Base-by-base conservation (phyloP, 2,329 filamentous ascomycete genomes). In the Penicillium sp. region DNA sequence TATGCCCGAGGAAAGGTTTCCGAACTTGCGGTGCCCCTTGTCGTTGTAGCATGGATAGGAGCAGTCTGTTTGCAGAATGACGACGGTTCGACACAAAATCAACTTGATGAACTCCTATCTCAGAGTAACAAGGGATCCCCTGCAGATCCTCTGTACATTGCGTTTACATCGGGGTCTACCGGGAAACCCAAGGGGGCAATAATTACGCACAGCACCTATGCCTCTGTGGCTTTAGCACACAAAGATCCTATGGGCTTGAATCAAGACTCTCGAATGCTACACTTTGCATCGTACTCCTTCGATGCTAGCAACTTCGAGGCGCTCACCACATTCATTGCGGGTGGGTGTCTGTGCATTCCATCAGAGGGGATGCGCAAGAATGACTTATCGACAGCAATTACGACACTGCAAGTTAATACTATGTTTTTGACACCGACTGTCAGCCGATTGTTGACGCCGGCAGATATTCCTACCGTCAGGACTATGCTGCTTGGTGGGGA, bases 141-240 rank as follows among this genome's bases (percentile, higher is more conserved):
- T n/a, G 48, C 51, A 11, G 14, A 16, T 9, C 14, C 26, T 11
- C 4, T 42, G 4, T 86, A 83, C 63, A 74, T 83, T 2, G 74
- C 86, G 6, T 81, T 85, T 56, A 79, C 78, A 4, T 77, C 77
- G 5, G 78, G 79, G 0, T 79, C 79, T 2, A 78, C 79, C 1
- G 76, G 76, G 43, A 75, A 74, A 32, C 79, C 80, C 0, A 81
- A 81, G 54, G 83, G 82, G 2, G 77, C 84, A 18, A 78, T 83
- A 32, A 83, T 85, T 54, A 79, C 78, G 3, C 32, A 35, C 14
- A n/a, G 2, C 32, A 3, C 11, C 13, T 72, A 84, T 1, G 78
- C 80, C 1, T 80, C 81, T 44, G 59, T 75, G 2, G 73, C 74
- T 0, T 79, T 82, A 53, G 78, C 76, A 0, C 65, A 72, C 9